Evolutionary conservation across 2,329 filamentous ascomycete genomes (phyloP).

Genomic region (Xylaria sp.): DNA sequence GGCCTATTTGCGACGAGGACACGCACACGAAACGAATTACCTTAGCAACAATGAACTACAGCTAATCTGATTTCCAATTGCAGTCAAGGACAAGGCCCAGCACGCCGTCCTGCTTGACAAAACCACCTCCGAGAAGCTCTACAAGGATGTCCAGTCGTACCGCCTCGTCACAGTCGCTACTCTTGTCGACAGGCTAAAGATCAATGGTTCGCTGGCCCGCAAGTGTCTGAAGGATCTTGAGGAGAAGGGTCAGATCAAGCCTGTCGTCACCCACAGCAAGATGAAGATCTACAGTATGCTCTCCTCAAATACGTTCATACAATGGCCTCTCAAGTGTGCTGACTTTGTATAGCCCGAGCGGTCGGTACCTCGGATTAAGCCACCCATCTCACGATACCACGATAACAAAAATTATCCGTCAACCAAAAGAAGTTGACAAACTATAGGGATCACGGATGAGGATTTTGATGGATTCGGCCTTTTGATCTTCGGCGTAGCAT

Average conservation of each 20-base stretch:
- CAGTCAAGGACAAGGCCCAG: constrained; percentile 99
- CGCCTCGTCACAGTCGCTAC: constrained; percentile 98
- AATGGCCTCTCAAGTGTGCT: constrained; percentile 27
- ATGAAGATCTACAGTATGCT: constrained; percentile 94
- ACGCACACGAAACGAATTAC: constrained; percentile 27
- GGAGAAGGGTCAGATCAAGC: constrained; percentile 99
- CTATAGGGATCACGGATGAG: constrained; percentile 46
- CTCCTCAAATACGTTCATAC: neutral
- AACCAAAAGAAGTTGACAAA: constrained; percentile 43
- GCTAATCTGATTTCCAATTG: constrained; percentile 39
- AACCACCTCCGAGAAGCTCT: constrained; percentile 94
- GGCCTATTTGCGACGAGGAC: constrained; percentile 23
- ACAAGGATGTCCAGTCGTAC: constrained; percentile 99
- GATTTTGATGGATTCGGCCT: constrained; percentile 49
- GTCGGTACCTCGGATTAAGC: constrained; percentile 50
- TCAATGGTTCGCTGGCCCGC: constrained; percentile 97
- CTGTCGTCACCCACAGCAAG: constrained; percentile 95
- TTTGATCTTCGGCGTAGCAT: constrained; percentile 52
- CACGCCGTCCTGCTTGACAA: constrained; percentile 99
- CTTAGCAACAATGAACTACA: constrained; percentile 7
- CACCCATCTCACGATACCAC: constrained; percentile 50
- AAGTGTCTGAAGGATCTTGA: constrained; percentile 90
- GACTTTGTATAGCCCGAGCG: constrained; percentile 46
- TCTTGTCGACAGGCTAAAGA: constrained; percentile 99
- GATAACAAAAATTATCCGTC: constrained; percentile 46